A percentile compares a stretch with the other conserved stretches of the same genome.
phyloP scores from a whole-genome alignment of 2,329 filamentous ascomycete genomes.

The Hirsutella thompsonii region DNA sequence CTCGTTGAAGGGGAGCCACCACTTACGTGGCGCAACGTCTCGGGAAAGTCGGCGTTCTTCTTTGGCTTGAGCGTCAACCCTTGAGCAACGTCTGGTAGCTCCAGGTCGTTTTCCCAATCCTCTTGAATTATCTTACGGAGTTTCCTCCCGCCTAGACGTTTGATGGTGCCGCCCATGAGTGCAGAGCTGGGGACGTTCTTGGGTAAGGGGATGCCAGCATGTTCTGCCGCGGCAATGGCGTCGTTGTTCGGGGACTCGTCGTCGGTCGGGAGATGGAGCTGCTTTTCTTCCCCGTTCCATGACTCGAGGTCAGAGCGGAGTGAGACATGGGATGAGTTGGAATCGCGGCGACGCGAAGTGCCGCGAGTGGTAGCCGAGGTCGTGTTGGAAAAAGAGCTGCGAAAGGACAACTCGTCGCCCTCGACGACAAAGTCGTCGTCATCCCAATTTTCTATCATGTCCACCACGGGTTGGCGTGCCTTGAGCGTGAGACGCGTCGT shows the following conservation, averaged over 20 bases:
- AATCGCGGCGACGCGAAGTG: constrained; percentile 49
- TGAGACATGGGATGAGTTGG: constrained; percentile 69
- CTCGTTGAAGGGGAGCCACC: constrained; percentile 39
- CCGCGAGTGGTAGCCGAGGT: constrained; percentile 6
- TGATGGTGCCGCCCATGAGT: constrained; percentile 84
- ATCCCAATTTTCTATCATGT: constrained; percentile 64
- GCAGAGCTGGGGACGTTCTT: constrained; percentile 78
- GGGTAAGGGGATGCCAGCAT: constrained; percentile 84
- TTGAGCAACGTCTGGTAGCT: constrained; percentile 47
- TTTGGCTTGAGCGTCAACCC: constrained; percentile 52
- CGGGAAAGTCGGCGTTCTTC: constrained; percentile 50
- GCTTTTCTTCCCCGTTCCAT: constrained; percentile 67
- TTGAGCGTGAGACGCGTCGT: constrained; percentile 42
- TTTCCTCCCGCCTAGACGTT: constrained; percentile 67
- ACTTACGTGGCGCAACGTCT: constrained; percentile 55
- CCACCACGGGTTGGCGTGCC: constrained; percentile 39
- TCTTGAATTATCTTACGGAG: constrained; percentile 62
- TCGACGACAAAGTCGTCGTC: constrained; percentile 65
- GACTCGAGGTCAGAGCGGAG: constrained; percentile 74
- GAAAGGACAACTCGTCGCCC: constrained; percentile 49
- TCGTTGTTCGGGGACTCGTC: constrained; percentile 75
- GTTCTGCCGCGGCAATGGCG: constrained; percentile 76
- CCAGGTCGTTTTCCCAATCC: constrained; percentile 71
- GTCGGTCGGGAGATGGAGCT: constrained; percentile 71
- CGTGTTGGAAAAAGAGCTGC: constrained; percentile 30